Percentiles rank a stretch among this genome's conserved stretches.
These are phyloP conservation scores for Magnusiomyces fungicola DNA, from an alignment of 1,139 yeast genomes.

Conservation along the genomic window DNA sequence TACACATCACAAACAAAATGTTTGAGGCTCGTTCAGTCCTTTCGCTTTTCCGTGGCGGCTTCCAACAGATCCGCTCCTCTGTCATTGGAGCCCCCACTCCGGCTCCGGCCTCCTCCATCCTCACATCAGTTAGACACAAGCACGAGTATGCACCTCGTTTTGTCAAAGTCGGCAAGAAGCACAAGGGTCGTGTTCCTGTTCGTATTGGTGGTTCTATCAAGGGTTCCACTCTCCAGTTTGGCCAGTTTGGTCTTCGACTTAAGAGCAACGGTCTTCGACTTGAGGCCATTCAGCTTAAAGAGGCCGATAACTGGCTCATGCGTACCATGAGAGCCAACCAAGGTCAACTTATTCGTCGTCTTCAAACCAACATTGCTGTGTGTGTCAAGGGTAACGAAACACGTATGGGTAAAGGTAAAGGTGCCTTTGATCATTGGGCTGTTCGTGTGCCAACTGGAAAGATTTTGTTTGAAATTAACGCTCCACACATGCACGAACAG, in stretches of 20 bases:
- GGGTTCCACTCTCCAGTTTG: slow-evolving; percentile 77
- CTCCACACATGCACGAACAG: slow-evolving; percentile 68
- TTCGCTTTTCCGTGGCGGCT: neutral
- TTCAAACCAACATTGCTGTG: slow-evolving; percentile 80
- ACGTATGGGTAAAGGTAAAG: slow-evolving; percentile 99
- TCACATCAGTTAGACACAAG: slow-evolving; percentile 34
- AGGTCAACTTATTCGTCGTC: slow-evolving; percentile 67
- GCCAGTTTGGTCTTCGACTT: slow-evolving; percentile 79
- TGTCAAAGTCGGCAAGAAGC: slow-evolving; percentile 66
- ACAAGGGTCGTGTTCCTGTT: slow-evolving; percentile 91
- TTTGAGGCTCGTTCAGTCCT: slow-evolving; percentile 4
- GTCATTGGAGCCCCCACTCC: neutral
- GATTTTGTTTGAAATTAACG: slow-evolving; percentile 81
- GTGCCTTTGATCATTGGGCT: slow-evolving; percentile 97
- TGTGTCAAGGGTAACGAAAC: slow-evolving; percentile 97
- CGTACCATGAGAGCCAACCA: slow-evolving; percentile 70
- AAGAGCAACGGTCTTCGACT: slow-evolving; percentile 80
- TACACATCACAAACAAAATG: too few species aligned
- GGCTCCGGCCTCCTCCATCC: slow-evolving; percentile 5
- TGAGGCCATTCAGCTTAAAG: slow-evolving; percentile 84
- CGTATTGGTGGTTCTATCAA: slow-evolving; percentile 91
- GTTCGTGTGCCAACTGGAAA: slow-evolving; percentile 94
- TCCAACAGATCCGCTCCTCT: slow-evolving; percentile 1
- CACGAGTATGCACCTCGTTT: slow-evolving; percentile 88
- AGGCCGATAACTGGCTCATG: slow-evolving; percentile 81